phyloP scores from a whole-genome alignment of 225 moss, liverwort and hornwort species.

The Marchantia polymorpha region DNA sequence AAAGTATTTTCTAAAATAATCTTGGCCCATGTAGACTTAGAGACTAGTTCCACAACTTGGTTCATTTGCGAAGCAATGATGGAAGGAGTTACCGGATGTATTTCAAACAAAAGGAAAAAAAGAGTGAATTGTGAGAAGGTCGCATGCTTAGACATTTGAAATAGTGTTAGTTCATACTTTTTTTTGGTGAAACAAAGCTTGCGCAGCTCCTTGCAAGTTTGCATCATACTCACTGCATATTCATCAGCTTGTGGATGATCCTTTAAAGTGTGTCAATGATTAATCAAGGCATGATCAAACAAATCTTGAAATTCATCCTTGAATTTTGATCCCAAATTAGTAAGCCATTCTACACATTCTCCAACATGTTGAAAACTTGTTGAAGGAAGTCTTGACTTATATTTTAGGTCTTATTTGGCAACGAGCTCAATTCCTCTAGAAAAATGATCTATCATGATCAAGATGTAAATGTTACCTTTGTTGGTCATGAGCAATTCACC shows the following conservation, averaged over 20 bases:
- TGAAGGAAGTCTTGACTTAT: slow-evolving; percentile 17
- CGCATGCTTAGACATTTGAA: slow-evolving; percentile 1
- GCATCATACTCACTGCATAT: background rate
- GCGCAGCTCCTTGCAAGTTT: background rate
- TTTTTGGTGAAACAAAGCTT: slow-evolving; percentile 1
- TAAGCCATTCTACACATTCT: background rate
- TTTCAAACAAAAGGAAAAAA: slow-evolving; percentile 6
- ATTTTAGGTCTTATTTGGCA: background rate
- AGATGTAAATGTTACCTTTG: background rate
- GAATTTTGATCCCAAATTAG: slow-evolving; percentile 1
- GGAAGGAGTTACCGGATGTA: background rate
- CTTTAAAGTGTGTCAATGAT: too few species aligned
- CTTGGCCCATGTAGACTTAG: too few species aligned
- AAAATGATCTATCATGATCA: slow-evolving; percentile 18
- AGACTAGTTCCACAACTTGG: slow-evolving; percentile 6
- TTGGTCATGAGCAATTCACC: background rate
- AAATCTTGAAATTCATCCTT: slow-evolving; percentile 10
- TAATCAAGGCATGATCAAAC: too few species aligned
- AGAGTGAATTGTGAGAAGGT: background rate
- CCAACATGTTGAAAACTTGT: too few species aligned
- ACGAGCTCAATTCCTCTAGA: slow-evolving; percentile 8
- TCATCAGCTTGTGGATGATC: slow-evolving; percentile 7
- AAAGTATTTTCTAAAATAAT: background rate
- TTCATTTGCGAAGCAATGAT: slow-evolving; percentile 11
- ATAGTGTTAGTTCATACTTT: slow-evolving; percentile 6